Conservation (phyloP, 202 grass and related monocot genomes). For the Setaria italica region DNA sequence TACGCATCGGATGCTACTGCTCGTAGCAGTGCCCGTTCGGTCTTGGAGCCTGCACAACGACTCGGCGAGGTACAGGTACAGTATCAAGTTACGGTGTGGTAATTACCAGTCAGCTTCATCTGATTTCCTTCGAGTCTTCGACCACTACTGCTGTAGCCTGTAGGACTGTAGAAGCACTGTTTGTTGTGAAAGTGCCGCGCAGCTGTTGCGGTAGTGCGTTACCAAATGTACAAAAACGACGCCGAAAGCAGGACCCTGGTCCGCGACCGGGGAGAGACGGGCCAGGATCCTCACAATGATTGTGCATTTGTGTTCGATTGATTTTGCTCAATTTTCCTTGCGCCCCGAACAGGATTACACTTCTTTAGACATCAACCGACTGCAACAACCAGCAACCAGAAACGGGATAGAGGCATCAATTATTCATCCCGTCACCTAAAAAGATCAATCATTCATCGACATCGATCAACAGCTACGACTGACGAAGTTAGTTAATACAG, state of each 20-base stretch:
- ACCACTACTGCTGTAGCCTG: background rate
- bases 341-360: background rate
- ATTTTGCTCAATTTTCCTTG: background rate
- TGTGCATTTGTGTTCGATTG: background rate
- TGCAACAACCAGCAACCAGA: conserved; percentile 10
- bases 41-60: too few relatives aligned
- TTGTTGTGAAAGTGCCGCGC: background rate
- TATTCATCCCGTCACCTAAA: background rate
- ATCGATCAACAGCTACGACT: background rate
- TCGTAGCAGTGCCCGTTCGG: too few relatives aligned
- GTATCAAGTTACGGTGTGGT: background rate
- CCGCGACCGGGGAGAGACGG: too few relatives aligned
- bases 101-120: conserved; percentile 2
- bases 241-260: background rate
- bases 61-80: too few relatives aligned
- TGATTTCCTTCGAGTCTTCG: background rate
- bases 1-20: too few relatives aligned
- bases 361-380: background rate
- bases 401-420: background rate
- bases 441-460: background rate
- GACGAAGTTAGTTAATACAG: background rate
- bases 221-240: background rate
- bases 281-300: conserved; percentile 16
- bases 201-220: background rate
- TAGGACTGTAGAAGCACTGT: background rate